Conservation (phyloP, 495 filamentous ascomycete genomes). For the Halenospora varia region DNA sequence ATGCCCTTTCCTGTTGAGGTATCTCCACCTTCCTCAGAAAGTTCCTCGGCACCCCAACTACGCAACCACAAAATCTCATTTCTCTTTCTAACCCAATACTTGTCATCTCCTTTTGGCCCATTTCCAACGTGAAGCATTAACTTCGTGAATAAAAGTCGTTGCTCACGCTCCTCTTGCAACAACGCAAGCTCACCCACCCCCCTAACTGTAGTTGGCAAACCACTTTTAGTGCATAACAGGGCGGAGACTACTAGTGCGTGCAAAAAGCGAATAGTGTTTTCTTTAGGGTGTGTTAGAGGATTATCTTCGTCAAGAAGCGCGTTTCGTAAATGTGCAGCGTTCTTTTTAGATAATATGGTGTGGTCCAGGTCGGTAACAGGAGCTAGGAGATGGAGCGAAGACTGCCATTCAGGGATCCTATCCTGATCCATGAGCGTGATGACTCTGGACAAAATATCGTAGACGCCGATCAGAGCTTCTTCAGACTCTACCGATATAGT, state of each 20-base stretch:
- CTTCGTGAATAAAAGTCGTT: conserved; percentile 58
- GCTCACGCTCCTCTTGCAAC: conserved; percentile 56
- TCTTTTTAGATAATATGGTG: conserved; percentile 32
- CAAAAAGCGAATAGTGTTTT: conserved; percentile 57
- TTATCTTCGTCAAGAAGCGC: conserved; percentile 59
- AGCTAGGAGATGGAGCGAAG: conserved; percentile 37
- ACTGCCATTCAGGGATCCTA: conserved; percentile 39
- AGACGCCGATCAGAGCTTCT: conserved; percentile 56
- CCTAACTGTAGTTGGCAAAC: conserved; percentile 54
- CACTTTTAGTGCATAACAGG: conserved; percentile 56
- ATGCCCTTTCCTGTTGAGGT: conserved; percentile 50
- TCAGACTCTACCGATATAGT: conserved; percentile 54
- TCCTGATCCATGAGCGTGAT: conserved; percentile 58
- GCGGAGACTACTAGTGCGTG: conserved; percentile 67
- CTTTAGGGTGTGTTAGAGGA: conserved; percentile 59
- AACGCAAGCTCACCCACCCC: conserved; percentile 56
- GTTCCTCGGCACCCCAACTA: conserved; percentile 62
- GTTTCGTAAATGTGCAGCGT: conserved; percentile 43
- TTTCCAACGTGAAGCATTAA: conserved; percentile 49
- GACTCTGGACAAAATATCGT: conserved; percentile 58
- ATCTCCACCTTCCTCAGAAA: conserved; percentile 23
- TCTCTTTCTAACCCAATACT: conserved; percentile 62
- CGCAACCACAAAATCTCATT: conserved; percentile 76
- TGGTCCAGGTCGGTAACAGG: conserved; percentile 33
- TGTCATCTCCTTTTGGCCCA: conserved; percentile 50